Evolutionary conservation across 139 green algal species (phyloP).

Genomic region (Diplosphaera chodatii): DNA sequence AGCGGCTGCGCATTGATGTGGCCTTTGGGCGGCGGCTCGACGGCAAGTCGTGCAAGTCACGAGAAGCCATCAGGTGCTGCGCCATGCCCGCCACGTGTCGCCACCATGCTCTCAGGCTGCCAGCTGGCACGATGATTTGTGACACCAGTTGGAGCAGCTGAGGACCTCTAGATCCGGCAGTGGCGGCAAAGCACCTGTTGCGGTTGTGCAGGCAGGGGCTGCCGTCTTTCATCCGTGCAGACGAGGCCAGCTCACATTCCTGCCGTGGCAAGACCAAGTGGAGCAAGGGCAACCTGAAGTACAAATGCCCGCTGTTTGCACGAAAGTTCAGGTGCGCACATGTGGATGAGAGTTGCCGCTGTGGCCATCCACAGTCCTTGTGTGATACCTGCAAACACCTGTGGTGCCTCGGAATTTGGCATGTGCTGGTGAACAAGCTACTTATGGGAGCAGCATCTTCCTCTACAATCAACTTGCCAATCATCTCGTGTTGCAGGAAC

Average conservation of each 20-base stretch:
- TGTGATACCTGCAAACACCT: no score
- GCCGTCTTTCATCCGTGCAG: background rate
- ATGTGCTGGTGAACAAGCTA: no score
- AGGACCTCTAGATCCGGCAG: no score
- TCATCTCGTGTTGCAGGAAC: background rate
- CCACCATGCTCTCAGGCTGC: background rate
- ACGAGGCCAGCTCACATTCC: background rate
- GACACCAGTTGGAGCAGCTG: no score
- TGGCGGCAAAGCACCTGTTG: no score
- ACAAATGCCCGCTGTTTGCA: slow-evolving; percentile 13
- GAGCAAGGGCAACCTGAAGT: background rate
- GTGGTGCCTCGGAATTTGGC: no score
- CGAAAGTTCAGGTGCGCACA: slow-evolving; percentile 4
- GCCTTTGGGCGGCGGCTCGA: background rate
- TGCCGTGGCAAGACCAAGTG: background rate
- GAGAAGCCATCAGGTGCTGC: background rate
- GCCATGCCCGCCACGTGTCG: no score
- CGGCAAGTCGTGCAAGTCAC: background rate
- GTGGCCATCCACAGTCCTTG: no score
- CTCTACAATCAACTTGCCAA: no score
- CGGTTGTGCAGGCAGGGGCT: background rate
- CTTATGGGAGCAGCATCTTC: no score
- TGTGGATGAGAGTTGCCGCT: no score
- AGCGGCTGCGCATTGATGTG: background rate
- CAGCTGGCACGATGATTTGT: no score